Percentiles rank a stretch among this genome's conserved stretches.
Conservation (phyloP, 2,329 filamentous ascomycete genomes). For the Fusarium tricinctum region DNA sequence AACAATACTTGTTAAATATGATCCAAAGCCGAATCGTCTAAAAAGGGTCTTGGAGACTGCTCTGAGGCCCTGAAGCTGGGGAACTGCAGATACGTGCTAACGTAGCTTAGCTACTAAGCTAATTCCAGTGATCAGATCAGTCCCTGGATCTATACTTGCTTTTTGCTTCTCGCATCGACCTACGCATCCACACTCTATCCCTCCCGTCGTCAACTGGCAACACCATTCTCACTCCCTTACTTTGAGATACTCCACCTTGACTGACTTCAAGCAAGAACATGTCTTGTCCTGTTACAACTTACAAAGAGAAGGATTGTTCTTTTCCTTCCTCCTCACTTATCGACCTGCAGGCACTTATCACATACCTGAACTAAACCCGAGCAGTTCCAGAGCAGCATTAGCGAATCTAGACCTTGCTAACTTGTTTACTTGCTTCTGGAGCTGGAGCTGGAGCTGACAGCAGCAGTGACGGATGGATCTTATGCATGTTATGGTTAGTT, state of each 20-base stretch:
- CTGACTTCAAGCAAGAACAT: slow-evolving; percentile 32
- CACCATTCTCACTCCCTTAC: slow-evolving; percentile 24
- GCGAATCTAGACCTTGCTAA: background rate
- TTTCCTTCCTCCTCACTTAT: slow-evolving; percentile 22
- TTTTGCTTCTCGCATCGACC: slow-evolving; percentile 30
- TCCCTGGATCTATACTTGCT: slow-evolving; percentile 10
- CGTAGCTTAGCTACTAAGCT: background rate
- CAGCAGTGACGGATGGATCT: slow-evolving; percentile 12
- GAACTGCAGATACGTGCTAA: background rate
- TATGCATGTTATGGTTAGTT: slow-evolving; percentile 11
- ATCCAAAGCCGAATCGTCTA: background rate
- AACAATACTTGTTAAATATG: background rate
- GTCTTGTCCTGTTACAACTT: slow-evolving; percentile 34
- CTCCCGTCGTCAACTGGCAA: background rate
- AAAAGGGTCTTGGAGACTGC: background rate
- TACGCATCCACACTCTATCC: slow-evolving; percentile 10
- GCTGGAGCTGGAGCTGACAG: slow-evolving; percentile 16
- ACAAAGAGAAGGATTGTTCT: slow-evolving; percentile 21
- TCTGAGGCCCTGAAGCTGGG: background rate
- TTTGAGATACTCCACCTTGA: slow-evolving; percentile 24
- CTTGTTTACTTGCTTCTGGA: slow-evolving; percentile 1
- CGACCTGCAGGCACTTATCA: slow-evolving; percentile 21
- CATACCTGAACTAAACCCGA: slow-evolving; percentile 21
- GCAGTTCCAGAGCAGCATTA: background rate
- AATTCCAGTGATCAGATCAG: background rate